Base-by-base conservation (phyloP, 306 rosid genomes). In the Trifolium subterraneum region DNA sequence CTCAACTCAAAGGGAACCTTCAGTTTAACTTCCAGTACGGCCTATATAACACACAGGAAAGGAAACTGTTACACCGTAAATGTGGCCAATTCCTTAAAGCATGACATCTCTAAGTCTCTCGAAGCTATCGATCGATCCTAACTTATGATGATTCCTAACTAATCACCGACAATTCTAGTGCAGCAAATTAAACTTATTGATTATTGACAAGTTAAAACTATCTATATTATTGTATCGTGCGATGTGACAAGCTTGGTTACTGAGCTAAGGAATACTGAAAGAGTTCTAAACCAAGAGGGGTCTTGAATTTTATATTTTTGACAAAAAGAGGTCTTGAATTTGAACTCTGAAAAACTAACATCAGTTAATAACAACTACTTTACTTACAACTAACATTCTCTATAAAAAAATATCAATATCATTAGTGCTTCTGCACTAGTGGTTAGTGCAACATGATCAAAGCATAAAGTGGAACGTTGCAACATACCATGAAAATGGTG, bases 401-500 rank as follows among this genome's bases (percentile, higher is more conserved):
- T 7, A 18, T 9, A 22, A 23, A 20, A 55, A 55, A 11, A 55
- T 35, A 42, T 14, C 63, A 65, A 48, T 16, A 74, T 54, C 58
- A 25, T 35, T 22, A 23, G 42, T 25, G 29, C 36, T 55, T 19
- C 22, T 20, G 61, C n/a, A 69, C n/a, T 38, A 75, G 45, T 19
- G 14, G 71, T 42, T 23, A 63, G 48, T 48, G 44, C 54, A 52
- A 62, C 44, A 52, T 15, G 73, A 54, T 22, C 23, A 39, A 10
- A 64, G 47, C 73, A 77, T 18, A 54, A 8, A 68, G 60, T 54
- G 74, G 69, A 64, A 62, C 6, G 78, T 51, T 47, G 61, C 51
- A 45, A 56, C 80, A 55, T 87, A 93, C 97, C 97, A 70, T 74
- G 78, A 63, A 93, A 91, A 79, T 82, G 87, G 79, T 88, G 92